These are phyloP conservation scores for Syncephalis fuscata DNA, from an alignment of 371 early-diverging fungal genomes.

Conservation along the genomic window DNA sequence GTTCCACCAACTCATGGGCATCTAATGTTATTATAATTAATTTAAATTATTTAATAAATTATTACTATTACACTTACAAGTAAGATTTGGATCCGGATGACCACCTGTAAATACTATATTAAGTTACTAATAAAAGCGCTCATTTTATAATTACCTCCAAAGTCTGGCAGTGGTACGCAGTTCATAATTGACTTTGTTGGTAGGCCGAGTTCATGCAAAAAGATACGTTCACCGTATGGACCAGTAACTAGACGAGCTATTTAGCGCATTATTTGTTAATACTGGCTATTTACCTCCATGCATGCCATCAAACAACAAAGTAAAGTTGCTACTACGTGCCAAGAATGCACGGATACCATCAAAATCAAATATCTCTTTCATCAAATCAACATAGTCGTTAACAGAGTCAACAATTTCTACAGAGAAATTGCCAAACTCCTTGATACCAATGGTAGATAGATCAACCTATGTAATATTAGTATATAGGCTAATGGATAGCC, in stretches of 20 bases:
- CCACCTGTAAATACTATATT: slow-evolving; percentile 15
- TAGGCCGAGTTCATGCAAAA: slow-evolving; percentile 80
- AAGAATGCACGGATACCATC: slow-evolving; percentile 64
- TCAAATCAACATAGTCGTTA: slow-evolving; percentile 68
- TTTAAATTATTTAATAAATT: too few species aligned
- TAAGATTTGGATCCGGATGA: slow-evolving; percentile 97
- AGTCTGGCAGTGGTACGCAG: slow-evolving; percentile 66
- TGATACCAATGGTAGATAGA: slow-evolving; percentile 46
- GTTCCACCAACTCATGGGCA: slow-evolving; percentile 85
- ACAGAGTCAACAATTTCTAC: slow-evolving; percentile 86
- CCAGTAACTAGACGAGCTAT: slow-evolving; percentile 53
- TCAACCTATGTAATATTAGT: slow-evolving; percentile 32
- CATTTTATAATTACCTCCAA: slow-evolving; percentile 34
- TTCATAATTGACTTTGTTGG: slow-evolving; percentile 69
- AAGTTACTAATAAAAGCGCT: too few species aligned
- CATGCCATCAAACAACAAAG: slow-evolving; percentile 88
- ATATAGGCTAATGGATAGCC: not conserved
- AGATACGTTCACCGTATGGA: slow-evolving; percentile 74
- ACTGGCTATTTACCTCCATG: slow-evolving; percentile 32
- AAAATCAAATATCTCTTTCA: slow-evolving; percentile 87
- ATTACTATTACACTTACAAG: too few species aligned
- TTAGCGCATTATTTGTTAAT: too few species aligned
- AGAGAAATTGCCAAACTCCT: slow-evolving; percentile 30
- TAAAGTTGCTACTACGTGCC: slow-evolving; percentile 44
- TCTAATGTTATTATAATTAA: slow-evolving; percentile 11